These are phyloP conservation scores for Potentilla sterilis DNA, from an alignment of 306 rosid genomes.

Conservation along the genomic window DNA sequence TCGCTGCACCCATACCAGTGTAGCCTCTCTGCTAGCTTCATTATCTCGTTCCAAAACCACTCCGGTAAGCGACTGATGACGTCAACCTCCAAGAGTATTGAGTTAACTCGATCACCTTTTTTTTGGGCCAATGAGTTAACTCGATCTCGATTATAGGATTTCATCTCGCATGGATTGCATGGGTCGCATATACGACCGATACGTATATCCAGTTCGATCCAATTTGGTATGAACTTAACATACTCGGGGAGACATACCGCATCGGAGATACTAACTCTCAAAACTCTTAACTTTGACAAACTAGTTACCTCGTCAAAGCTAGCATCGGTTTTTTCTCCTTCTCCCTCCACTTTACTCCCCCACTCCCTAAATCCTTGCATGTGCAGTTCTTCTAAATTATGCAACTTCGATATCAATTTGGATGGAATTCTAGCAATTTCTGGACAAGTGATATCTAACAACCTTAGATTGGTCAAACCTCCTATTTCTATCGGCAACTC, in stretches of 20 bases:
- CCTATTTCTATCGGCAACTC: background rate
- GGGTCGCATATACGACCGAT: too few species aligned
- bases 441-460: background rate
- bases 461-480: background rate
- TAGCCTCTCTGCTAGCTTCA: background rate
- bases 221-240: too few species aligned
- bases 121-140: too few species aligned
- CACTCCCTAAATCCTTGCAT: background rate
- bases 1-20: background rate
- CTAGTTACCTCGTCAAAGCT: too few species aligned
- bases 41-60: background rate
- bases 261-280: too few species aligned
- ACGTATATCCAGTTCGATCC: too few species aligned
- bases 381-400: background rate
- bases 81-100: background rate
- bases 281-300: too few species aligned
- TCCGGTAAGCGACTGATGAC: background rate
- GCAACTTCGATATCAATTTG: background rate
- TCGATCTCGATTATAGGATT: too few species aligned
- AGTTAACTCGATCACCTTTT: too few species aligned
- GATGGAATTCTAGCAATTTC: background rate
- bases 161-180: too few species aligned
- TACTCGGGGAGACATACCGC: too few species aligned
- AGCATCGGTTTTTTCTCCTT: background rate
- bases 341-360: background rate